Evolutionary conservation across 1,284 basidiomycete species (phyloP).

Genomic region (Rhodotorula sp.): DNA sequence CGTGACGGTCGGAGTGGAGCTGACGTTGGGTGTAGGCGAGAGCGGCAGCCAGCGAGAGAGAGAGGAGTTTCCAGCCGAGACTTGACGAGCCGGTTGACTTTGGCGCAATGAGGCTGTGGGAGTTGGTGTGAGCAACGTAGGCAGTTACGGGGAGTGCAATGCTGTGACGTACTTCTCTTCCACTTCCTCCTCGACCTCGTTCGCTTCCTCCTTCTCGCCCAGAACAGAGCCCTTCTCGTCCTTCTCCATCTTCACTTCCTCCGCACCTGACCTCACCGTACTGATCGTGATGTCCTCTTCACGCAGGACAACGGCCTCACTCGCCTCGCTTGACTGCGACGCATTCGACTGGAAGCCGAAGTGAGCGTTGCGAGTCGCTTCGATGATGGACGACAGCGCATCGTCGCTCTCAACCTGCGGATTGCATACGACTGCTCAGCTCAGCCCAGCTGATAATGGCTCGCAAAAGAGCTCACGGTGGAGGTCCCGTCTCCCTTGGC

Average conservation of each 20-base stretch:
- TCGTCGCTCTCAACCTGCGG: constrained; percentile 28
- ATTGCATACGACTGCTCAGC: neutral
- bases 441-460: too few species aligned
- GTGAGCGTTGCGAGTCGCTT: constrained; percentile 11
- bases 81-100: neutral
- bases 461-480: neutral
- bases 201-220: neutral
- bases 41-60: constrained; percentile 5
- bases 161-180: neutral
- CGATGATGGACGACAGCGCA: constrained; percentile 22
- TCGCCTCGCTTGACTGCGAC: neutral
- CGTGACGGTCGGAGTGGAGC: neutral
- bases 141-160: too few species aligned
- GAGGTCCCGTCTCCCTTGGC: constrained; percentile 17
- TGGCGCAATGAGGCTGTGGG: neutral
- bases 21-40: constrained; percentile 7
- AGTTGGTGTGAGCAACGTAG: neutral
- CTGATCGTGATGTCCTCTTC: constrained; percentile 2
- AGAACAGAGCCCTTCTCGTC: neutral
- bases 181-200: neutral
- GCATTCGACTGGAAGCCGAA: neutral
- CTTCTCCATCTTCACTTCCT: neutral
- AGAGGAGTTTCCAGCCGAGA: constrained; percentile 22
- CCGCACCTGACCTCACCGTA: neutral
- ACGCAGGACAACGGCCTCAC: neutral